Conservation (phyloP, 164 flowering plant genomes). For the Vitis vinifera region DNA sequence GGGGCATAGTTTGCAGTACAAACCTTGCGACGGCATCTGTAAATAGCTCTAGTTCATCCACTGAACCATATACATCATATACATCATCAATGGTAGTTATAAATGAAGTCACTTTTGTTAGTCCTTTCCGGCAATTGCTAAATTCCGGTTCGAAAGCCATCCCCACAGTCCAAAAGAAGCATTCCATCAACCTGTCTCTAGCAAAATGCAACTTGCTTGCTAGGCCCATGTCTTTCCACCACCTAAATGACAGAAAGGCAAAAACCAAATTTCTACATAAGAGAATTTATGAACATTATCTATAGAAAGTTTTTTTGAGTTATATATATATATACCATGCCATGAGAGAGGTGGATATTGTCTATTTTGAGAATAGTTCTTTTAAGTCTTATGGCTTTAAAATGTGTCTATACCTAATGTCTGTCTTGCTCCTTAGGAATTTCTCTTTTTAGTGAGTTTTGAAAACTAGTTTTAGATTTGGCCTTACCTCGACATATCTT, state of each 20-base stretch:
- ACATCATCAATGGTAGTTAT: constrained; percentile 42
- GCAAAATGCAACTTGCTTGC: constrained; percentile 31
- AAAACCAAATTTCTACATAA: too few species aligned
- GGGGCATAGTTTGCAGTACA: neutral
- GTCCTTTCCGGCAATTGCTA: constrained; percentile 18
- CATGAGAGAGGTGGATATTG: too few species aligned
- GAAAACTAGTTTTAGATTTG: too few species aligned
- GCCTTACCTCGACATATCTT: constrained; percentile 26
- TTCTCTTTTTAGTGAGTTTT: too few species aligned
- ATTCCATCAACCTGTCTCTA: constrained; percentile 44
- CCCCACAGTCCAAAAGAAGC: constrained; percentile 37
- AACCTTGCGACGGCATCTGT: constrained; percentile 42
- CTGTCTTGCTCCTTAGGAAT: too few species aligned
- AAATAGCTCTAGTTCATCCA: constrained; percentile 42
- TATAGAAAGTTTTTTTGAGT: too few species aligned
- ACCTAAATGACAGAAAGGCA: constrained; percentile 15
- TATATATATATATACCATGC: too few species aligned
- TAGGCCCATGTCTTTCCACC: constrained; percentile 39
- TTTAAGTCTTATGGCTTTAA: too few species aligned
- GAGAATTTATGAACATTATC: too few species aligned
- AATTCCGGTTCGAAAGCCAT: constrained; percentile 30
- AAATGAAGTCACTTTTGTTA: constrained; percentile 25
- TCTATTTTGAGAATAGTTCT: too few species aligned
- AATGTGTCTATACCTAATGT: too few species aligned
- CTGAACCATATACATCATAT: constrained; percentile 44